Conservation (phyloP, 140 eudicot species). For the Senecio squalidus region DNA sequence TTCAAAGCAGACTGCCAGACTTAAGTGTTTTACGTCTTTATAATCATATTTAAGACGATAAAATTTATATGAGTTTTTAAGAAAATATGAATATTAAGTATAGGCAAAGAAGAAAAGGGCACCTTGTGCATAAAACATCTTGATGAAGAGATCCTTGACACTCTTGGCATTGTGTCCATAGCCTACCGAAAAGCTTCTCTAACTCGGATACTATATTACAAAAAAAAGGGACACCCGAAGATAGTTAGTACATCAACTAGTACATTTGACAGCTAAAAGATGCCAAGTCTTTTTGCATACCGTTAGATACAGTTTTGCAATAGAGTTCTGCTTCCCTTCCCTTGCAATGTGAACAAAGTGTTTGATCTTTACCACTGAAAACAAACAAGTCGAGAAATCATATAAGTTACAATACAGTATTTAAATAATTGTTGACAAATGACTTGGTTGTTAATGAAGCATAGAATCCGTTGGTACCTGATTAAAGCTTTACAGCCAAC, state of each 20-base stretch:
- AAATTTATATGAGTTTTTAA: no score
- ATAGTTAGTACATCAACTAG: neutral
- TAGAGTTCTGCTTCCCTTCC: conserved; percentile 96
- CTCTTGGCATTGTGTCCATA: conserved; percentile 99
- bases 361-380: conserved; percentile 58
- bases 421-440: neutral
- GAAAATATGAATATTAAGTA: no score
- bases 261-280: neutral
- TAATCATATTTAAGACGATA: no score
- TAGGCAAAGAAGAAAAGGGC: neutral
- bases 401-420: neutral
- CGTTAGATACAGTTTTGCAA: conserved; percentile 80
- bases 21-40: no score
- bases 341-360: conserved; percentile 92
- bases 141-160: conserved; percentile 99
- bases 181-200: conserved; percentile 87
- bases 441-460: neutral
- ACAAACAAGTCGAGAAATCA: neutral
- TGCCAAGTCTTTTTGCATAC: conserved; percentile 30
- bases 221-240: neutral
- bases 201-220: conserved; percentile 65
- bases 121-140: conserved; percentile 99
- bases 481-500: conserved; percentile 90
- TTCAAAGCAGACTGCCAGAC: no score
- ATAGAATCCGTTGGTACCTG: conserved; percentile 40